Conservation (phyloP, 768 basidiomycete species). For the Lactifluus echinatus region DNA sequence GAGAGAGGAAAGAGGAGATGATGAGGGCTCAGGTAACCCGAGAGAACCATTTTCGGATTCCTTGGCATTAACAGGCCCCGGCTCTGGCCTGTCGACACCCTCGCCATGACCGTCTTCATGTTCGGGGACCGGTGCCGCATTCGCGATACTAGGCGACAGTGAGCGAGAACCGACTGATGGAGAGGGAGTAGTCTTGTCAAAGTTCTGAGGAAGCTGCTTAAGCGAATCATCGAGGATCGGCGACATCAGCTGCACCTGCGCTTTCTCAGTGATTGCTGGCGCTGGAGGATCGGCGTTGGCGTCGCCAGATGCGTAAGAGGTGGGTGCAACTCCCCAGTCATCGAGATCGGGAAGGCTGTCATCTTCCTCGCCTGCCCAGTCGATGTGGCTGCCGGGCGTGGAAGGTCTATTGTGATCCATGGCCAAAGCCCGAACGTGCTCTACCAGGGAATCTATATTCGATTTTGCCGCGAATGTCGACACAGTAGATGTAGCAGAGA, state of each 20-base stretch:
- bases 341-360: constrained; percentile 72
- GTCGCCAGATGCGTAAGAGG: constrained; percentile 21
- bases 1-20: background rate
- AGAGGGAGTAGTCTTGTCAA: constrained; percentile 14
- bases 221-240: constrained; percentile 20
- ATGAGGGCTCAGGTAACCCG: background rate
- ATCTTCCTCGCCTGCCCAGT: constrained; percentile 87
- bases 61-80: background rate
- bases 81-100: background rate
- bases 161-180: constrained; percentile 1
- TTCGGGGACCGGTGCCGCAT: background rate
- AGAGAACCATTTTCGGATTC: background rate
- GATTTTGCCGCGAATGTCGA: constrained; percentile 42
- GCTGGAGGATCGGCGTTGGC: background rate
- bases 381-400: constrained; percentile 72
- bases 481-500: constrained; percentile 23
- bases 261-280: constrained; percentile 24
- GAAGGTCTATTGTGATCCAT: constrained; percentile 54
- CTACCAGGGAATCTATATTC: constrained; percentile 69
- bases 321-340: constrained; percentile 70
- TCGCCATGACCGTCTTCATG: background rate
- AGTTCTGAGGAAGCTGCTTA: constrained; percentile 19
- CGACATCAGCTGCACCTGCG: constrained; percentile 28
- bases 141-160: constrained; percentile 3
- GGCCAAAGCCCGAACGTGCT: constrained; percentile 64